phyloP scores from a whole-genome alignment of 208 protist genomes.

The Wallacemonas sp. region DNA sequence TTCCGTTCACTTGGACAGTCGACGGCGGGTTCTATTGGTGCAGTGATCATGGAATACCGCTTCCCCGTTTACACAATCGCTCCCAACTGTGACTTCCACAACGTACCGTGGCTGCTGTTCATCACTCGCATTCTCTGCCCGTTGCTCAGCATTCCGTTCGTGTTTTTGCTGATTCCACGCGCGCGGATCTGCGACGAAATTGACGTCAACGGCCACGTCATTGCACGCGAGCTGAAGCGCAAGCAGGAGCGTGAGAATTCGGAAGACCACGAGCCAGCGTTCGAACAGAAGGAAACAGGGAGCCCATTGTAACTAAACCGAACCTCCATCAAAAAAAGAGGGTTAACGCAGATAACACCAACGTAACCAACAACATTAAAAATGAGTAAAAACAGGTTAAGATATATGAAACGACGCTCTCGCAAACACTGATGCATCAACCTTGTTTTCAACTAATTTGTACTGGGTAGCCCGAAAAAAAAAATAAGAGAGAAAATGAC shows the following conservation, averaged over 20 bases:
- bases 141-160: slow-evolving; percentile 37
- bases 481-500: not conserved
- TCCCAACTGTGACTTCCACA: slow-evolving; percentile 50
- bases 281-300: not conserved
- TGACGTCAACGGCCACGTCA: slow-evolving; percentile 26
- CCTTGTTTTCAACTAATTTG: too few species aligned
- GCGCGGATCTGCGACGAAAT: slow-evolving; percentile 38
- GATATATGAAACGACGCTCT: too few species aligned
- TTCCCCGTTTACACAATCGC: slow-evolving; percentile 21
- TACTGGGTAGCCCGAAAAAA: not conserved
- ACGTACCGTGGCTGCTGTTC: slow-evolving; percentile 35
- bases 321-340: too few species aligned
- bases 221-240: not conserved
- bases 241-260: not conserved
- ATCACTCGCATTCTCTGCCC: slow-evolving; percentile 38
- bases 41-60: slow-evolving; percentile 30
- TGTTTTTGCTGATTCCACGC: slow-evolving; percentile 38
- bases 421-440: not conserved
- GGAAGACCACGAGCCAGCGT: not conserved
- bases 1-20: slow-evolving; percentile 49
- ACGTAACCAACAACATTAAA: too few species aligned
- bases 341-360: too few species aligned
- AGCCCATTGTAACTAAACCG: too few species aligned
- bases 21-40: slow-evolving; percentile 24
- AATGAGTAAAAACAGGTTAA: too few species aligned